Evolutionary conservation across 2,329 filamentous ascomycete genomes (phyloP).

Genomic region (Ophiosphaerella korrae): DNA sequence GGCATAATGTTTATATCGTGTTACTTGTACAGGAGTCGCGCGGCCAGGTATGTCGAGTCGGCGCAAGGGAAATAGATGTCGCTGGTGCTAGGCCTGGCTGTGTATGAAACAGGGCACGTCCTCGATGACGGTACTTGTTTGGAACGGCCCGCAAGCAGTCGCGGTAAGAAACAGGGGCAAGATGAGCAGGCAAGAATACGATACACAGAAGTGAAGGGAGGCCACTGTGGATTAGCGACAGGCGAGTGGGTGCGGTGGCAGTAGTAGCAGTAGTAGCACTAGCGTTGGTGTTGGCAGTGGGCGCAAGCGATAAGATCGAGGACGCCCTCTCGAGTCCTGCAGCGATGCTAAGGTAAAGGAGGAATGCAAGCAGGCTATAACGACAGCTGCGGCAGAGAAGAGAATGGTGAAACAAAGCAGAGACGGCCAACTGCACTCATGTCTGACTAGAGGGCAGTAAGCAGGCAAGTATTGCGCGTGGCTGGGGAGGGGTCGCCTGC

Average conservation of each 20-base stretch:
- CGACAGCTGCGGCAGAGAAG: constrained; percentile 11
- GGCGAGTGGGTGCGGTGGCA: constrained; percentile 5
- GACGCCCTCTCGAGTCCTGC: not conserved
- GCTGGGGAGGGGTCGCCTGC: constrained; percentile 20
- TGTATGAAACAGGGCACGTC: constrained; percentile 41
- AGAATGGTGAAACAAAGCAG: constrained; percentile 8
- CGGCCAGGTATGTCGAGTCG: constrained; percentile 23
- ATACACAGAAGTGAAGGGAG: constrained; percentile 26
- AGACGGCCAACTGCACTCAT: constrained; percentile 14
- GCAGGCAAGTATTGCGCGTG: constrained; percentile 18
- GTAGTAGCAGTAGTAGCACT: not conserved
- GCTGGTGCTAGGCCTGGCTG: constrained; percentile 10
- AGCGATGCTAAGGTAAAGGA: constrained; percentile 2
- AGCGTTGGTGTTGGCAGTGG: not conserved
- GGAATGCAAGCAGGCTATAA: constrained; percentile 14
- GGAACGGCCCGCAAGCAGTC: constrained; percentile 26
- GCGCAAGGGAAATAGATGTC: constrained; percentile 11
- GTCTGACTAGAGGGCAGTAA: constrained; percentile 8
- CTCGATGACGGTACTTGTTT: constrained; percentile 25
- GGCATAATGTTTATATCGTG: constrained; percentile 26
- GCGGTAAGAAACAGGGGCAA: constrained; percentile 9
- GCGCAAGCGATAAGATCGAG: constrained; percentile 14
- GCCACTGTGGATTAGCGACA: constrained; percentile 8
- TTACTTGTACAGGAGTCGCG: constrained; percentile 18
- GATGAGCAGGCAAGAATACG: constrained; percentile 26